Evolutionary conservation across 78 protist genomes (phyloP).

Genomic region (Speleostelium caveatum): DNA sequence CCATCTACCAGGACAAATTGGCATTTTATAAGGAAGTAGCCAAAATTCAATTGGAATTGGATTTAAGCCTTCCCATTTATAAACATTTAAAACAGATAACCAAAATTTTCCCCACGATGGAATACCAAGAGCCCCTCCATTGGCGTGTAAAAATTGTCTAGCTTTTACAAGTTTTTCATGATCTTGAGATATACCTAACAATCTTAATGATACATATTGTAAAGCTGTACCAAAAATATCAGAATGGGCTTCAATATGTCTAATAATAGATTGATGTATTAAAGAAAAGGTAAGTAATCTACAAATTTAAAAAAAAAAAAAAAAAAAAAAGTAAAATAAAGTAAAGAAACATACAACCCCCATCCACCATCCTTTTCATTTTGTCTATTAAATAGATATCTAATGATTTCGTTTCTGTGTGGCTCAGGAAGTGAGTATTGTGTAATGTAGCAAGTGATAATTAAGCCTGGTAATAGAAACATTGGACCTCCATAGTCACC

Average conservation of each 20-base stretch:
- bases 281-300: neutral
- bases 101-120: conserved; percentile 97
- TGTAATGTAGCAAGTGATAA: conserved; percentile 84
- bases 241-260: conserved; percentile 88
- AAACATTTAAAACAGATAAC: conserved; percentile 86
- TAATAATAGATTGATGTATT: neutral
- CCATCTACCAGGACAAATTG: conserved; percentile 88
- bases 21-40: conserved; percentile 89
- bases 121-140: conserved; percentile 88
- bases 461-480: conserved; percentile 94
- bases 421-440: conserved; percentile 35
- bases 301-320: conserved; percentile 5
- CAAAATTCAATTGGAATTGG: conserved; percentile 93
- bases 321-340: neutral
- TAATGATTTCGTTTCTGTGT: conserved; percentile 76
- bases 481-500: conserved; percentile 97
- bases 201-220: conserved; percentile 89
- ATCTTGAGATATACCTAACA: conserved; percentile 85
- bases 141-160: conserved; percentile 54
- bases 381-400: conserved; percentile 87
- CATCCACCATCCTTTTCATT: conserved; percentile 91
- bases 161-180: conserved; percentile 62
- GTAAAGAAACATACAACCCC: conserved; percentile 81
- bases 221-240: conserved; percentile 94
- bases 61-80: conserved; percentile 87